A percentile compares a stretch with the other conserved stretches of the same genome.
These are phyloP conservation scores for Talaromyces sp. DNA, from an alignment of 2,329 filamentous ascomycete species.

Conservation along the genomic window DNA sequence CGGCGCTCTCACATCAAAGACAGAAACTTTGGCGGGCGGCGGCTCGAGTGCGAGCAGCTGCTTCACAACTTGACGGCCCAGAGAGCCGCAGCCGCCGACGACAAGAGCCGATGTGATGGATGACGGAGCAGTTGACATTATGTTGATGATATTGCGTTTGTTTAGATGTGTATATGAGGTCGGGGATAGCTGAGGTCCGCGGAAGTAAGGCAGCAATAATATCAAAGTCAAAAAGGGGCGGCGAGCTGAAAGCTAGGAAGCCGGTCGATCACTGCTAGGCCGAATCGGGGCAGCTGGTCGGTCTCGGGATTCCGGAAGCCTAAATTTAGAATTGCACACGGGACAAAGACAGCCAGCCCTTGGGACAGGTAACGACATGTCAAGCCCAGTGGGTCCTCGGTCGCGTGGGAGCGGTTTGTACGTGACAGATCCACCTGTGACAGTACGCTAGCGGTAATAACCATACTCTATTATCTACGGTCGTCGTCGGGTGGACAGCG, in stretches of 20 bases:
- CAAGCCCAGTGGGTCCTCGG: background rate
- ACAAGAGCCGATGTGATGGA: background rate
- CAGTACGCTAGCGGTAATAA: background rate
- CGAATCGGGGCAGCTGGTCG: background rate
- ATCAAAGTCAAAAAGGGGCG: background rate
- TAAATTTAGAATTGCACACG: background rate
- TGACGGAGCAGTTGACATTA: background rate
- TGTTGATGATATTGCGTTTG: background rate
- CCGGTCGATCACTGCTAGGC: background rate
- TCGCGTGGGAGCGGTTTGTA: background rate
- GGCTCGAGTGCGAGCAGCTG: background rate
- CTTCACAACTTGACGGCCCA: background rate
- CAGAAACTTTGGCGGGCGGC: background rate
- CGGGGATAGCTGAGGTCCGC: background rate
- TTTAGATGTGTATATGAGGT: background rate
- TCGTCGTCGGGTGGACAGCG: background rate
- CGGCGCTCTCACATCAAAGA: background rate
- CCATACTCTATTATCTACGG: background rate
- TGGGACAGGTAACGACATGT: background rate
- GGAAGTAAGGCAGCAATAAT: background rate
- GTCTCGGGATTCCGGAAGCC: background rate
- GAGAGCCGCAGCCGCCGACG: slow-evolving; percentile 1
- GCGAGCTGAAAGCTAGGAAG: background rate
- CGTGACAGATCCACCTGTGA: background rate
- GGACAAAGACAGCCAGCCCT: background rate